These are phyloP conservation scores for Saccharomycopsis fermentans DNA, from an alignment of 805 yeast genomes.

Conservation along the genomic window DNA sequence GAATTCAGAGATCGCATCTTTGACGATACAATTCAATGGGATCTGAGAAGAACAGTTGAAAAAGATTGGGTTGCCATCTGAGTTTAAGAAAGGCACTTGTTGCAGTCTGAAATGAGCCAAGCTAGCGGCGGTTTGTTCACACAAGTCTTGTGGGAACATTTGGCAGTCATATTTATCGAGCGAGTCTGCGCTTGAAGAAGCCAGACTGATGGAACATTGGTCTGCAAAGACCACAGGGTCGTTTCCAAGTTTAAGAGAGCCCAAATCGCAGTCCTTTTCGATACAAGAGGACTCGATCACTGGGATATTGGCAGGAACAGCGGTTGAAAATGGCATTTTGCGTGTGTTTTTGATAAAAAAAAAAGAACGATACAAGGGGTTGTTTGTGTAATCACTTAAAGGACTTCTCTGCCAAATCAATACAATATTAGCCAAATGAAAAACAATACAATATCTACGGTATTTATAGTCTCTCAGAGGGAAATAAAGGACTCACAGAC, in stretches of 20 bases:
- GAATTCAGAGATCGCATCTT: slow-evolving; percentile 8
- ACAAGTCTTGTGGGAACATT: neutral
- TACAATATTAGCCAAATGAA: too few species aligned
- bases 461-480: too few species aligned
- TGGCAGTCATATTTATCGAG: neutral
- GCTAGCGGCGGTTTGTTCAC: neutral
- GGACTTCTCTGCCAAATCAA: too few species aligned
- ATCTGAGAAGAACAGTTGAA: slow-evolving; percentile 15
- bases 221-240: neutral
- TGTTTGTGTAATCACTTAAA: too few species aligned
- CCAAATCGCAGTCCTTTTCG: too few species aligned
- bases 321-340: too few species aligned
- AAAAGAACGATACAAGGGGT: too few species aligned
- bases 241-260: neutral
- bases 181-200: neutral
- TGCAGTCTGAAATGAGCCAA: slow-evolving; percentile 1
- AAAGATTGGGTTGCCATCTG: slow-evolving; percentile 1
- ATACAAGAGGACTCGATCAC: too few species aligned
- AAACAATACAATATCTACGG: too few species aligned
- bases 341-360: too few species aligned
- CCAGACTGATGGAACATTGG: neutral
- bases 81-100: slow-evolving; percentile 6
- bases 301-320: too few species aligned
- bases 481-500: too few species aligned
- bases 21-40: slow-evolving; percentile 7